Conservation (phyloP, 192 early-diverging fungal genomes). For the Coemansia erecta region DNA sequence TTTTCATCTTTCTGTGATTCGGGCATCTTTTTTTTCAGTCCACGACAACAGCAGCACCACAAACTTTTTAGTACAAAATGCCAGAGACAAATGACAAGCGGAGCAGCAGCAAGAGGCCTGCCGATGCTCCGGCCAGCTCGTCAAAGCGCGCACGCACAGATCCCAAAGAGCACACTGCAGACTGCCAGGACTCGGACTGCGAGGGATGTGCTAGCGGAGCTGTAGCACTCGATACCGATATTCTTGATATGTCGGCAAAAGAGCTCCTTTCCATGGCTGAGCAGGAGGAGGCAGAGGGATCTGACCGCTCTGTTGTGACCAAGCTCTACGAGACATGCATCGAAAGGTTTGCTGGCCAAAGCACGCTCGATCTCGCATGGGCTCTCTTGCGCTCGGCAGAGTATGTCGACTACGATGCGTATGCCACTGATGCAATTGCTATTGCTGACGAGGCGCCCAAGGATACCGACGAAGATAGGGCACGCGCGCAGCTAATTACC, state of each 20-base stretch:
- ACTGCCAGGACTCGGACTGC: conserved; percentile 59
- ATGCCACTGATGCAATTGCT: conserved; percentile 14
- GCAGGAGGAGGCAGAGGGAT: conserved; percentile 30
- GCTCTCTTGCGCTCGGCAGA: conserved; percentile 33
- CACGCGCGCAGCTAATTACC: conserved; percentile 8
- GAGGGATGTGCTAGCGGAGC: conserved; percentile 63
- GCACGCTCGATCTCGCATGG: conserved; percentile 19
- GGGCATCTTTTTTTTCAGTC: too few species aligned
- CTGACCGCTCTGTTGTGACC: conserved; percentile 45
- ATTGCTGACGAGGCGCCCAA: conserved; percentile 8
- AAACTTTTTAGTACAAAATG: neutral
- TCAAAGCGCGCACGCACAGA: conserved; percentile 27
- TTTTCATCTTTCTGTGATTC: too few species aligned
- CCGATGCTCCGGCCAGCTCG: neutral
- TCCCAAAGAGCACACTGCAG: conserved; percentile 43
- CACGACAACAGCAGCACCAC: neutral
- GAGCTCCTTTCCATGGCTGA: conserved; percentile 57
- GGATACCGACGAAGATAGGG: neutral
- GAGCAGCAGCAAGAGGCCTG: conserved; percentile 16
- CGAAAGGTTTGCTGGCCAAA: conserved; percentile 46
- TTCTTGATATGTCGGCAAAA: conserved; percentile 19
- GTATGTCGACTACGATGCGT: conserved; percentile 24
- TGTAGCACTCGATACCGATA: conserved; percentile 29
- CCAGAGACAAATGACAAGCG: neutral
- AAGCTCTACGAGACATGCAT: conserved; percentile 62